Evolutionary conservation across 2,329 filamentous ascomycete species (phyloP), one percentile per base, ranked within the genome.

Genomic region (Meredithiella fracta): DNA sequence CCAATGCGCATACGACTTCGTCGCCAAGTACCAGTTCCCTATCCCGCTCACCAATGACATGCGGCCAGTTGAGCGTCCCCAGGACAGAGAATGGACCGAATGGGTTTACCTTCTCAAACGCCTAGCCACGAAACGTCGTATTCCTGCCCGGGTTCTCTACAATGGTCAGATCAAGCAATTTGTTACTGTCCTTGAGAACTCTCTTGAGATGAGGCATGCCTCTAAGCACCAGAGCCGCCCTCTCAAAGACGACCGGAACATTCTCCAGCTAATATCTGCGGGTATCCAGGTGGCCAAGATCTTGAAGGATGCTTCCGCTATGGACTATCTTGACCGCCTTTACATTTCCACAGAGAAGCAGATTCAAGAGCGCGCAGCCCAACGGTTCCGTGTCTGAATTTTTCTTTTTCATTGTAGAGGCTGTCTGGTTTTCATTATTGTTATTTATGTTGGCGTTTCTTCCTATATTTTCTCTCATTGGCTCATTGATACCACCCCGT

Each of bases 131-230:
- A 92, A 91, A 71, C 78, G 87, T 61, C 80, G 87, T 60, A 91
- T 94, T 62, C 87, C 87, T 4, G 85, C 87, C 50, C 76, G 86
- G 56, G 85, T 92, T 20, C 73, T 94, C 47, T 92, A 91, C 72
- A 86, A 92, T 66, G 85, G 86, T 59, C 87, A 94, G 70, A 94
- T 94, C 70, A 92, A 91, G 70, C 86, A 92, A 68, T 82, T 94
- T 68, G 85, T 92, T 61, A 92, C 87, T 44, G 85, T 92, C 29
- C 71, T 94, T 63, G 87, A 94, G 66, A 94, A 92, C 69, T 90
- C 85, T 51, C 73, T 94, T 64, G 86, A 91, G 71, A 90, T 90
- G 85, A 77, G 86, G 60, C 86, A 91, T 67, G 85, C 85, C 58
- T 84, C 86, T 51, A 89, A 88, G 68, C 84, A 90, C 69, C 85